Evolutionary conservation across 2,329 filamentous ascomycete species (phyloP).

Genomic region (Alternaria burnsii): DNA sequence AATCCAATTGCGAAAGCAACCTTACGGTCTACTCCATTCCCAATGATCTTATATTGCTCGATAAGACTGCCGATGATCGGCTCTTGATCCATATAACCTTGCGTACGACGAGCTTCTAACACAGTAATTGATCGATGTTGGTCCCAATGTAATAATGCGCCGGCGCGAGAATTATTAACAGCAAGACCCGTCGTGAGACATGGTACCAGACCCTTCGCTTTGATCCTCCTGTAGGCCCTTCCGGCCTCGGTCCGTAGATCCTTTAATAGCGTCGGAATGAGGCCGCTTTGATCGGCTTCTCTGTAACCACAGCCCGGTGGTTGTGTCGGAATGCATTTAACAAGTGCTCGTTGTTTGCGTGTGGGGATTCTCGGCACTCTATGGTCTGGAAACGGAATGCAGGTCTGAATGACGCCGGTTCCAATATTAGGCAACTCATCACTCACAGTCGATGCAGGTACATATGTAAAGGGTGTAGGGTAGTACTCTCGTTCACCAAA

Average conservation of each 20-base stretch:
- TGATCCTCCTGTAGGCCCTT: slow-evolving; percentile 61
- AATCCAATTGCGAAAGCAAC: slow-evolving; percentile 73
- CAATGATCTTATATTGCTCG: slow-evolving; percentile 72
- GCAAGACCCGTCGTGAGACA: slow-evolving; percentile 68
- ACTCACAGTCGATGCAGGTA: slow-evolving; percentile 64
- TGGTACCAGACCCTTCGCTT: slow-evolving; percentile 63
- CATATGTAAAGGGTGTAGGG: slow-evolving; percentile 67
- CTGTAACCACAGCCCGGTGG: slow-evolving; percentile 51
- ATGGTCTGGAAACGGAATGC: slow-evolving; percentile 74
- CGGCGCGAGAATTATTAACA: slow-evolving; percentile 64
- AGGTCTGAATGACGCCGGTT: slow-evolving; percentile 69
- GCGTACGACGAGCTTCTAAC: slow-evolving; percentile 72
- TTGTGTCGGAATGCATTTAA: slow-evolving; percentile 67
- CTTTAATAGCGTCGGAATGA: slow-evolving; percentile 42
- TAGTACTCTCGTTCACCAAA: slow-evolving; percentile 64
- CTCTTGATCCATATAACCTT: slow-evolving; percentile 75
- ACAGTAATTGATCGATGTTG: slow-evolving; percentile 69
- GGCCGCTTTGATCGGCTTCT: slow-evolving; percentile 47
- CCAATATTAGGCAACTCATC: slow-evolving; percentile 69
- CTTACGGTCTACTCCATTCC: slow-evolving; percentile 78
- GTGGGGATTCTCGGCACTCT: slow-evolving; percentile 50
- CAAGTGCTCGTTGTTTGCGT: slow-evolving; percentile 53
- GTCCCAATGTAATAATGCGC: slow-evolving; percentile 70
- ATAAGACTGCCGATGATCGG: slow-evolving; percentile 67
- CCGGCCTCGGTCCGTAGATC: slow-evolving; percentile 27